Conservation (phyloP, 83 land plant species). For the Thuja plicata region DNA sequence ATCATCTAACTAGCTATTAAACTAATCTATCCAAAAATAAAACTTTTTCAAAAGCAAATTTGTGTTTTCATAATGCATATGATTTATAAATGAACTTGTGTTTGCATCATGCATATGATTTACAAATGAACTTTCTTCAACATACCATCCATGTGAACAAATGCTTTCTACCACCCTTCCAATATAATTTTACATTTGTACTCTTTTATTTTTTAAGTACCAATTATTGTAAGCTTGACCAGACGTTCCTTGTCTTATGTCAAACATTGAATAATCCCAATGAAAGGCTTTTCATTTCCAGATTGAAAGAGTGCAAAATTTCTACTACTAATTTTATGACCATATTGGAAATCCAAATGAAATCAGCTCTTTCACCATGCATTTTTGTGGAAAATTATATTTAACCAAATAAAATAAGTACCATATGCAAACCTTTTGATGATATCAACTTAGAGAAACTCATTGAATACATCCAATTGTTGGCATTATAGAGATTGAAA, state of each 20-base stretch:
- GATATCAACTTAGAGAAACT: neutral
- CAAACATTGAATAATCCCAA: slow-evolving; percentile 81
- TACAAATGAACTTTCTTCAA: too few species aligned
- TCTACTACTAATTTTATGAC: slow-evolving; percentile 79
- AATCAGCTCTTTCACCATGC: neutral
- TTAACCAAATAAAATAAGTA: neutral
- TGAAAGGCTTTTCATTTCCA: slow-evolving; percentile 87
- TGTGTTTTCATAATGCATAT: too few species aligned
- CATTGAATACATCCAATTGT: neutral
- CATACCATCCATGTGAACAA: too few species aligned
- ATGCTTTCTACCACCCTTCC: too few species aligned
- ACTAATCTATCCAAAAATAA: too few species aligned
- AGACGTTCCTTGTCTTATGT: slow-evolving; percentile 37
- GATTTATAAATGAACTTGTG: too few species aligned
- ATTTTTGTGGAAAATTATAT: neutral
- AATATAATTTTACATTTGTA: too few species aligned
- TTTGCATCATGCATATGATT: too few species aligned
- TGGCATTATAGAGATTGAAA: neutral
- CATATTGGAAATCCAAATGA: slow-evolving; percentile 53
- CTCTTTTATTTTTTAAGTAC: too few species aligned
- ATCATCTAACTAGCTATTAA: too few species aligned
- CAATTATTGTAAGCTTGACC: too few species aligned
- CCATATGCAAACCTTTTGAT: neutral
- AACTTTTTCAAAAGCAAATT: too few species aligned
- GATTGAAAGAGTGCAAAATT: slow-evolving; percentile 95